Evolutionary conservation across 345 rosid species (phyloP).

Genomic region (Geranium brycei): DNA sequence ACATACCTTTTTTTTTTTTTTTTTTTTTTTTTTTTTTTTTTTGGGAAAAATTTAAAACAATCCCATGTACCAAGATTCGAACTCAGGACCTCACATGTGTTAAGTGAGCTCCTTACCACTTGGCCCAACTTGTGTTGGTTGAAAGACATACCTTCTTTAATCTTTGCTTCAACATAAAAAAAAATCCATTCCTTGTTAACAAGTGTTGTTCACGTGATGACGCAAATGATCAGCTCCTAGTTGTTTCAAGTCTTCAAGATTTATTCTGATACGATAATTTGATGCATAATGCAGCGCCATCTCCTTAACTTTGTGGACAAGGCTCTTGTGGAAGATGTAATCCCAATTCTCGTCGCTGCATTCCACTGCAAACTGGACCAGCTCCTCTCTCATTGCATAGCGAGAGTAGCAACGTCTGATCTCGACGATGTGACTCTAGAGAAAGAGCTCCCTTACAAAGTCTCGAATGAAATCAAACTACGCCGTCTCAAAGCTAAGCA

Average conservation of each 20-base stretch:
- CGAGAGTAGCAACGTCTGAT: conserved; percentile 21
- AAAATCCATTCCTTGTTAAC: background rate
- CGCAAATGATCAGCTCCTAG: too few species aligned
- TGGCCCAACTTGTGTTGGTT: too few species aligned
- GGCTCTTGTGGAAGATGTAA: conserved; percentile 28
- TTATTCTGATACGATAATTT: conserved; percentile 4
- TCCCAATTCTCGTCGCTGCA: conserved; percentile 29
- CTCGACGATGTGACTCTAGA: conserved; percentile 19
- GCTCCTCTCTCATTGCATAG: conserved; percentile 18
- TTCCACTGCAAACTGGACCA: conserved; percentile 20
- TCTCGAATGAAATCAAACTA: conserved; percentile 13
- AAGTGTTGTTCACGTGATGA: too few species aligned
- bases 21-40: too few species aligned
- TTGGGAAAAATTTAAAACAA: too few species aligned
- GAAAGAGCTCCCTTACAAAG: conserved; percentile 23
- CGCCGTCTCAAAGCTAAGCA: conserved; percentile 7
- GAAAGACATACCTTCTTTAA: too few species aligned
- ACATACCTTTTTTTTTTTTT: too few species aligned
- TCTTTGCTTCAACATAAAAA: background rate
- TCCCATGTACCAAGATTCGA: too few species aligned
- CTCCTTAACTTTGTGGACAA: conserved; percentile 24
- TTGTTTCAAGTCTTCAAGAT: background rate
- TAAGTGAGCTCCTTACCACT: too few species aligned
- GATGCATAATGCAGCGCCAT: conserved; percentile 25
- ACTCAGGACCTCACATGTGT: too few species aligned